Evolutionary conservation across 2,329 filamentous ascomycete species (phyloP).

Genomic region (Capronia americana): DNA sequence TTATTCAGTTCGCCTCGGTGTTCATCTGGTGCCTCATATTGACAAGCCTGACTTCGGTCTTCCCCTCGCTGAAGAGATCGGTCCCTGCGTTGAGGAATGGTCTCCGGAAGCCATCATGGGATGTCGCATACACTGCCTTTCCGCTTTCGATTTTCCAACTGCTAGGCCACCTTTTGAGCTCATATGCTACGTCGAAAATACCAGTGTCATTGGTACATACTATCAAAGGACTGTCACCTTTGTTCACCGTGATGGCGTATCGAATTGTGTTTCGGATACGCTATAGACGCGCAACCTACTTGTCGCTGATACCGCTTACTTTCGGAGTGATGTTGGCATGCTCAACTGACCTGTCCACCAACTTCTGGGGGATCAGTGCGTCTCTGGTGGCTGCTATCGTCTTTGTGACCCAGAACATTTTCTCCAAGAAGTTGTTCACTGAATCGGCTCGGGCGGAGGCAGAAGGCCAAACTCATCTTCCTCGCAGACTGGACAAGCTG

Average conservation of each 20-base stretch:
- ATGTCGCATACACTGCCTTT: slow-evolving; percentile 85
- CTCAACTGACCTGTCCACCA: slow-evolving; percentile 86
- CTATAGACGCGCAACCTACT: slow-evolving; percentile 85
- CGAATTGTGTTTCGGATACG: slow-evolving; percentile 85
- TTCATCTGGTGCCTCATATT: slow-evolving; percentile 83
- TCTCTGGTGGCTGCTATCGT: slow-evolving; percentile 89
- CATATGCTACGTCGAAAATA: slow-evolving; percentile 91
- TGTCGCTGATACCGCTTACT: slow-evolving; percentile 88
- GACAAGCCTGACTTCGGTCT: slow-evolving; percentile 74
- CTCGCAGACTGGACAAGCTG: slow-evolving; percentile 90
- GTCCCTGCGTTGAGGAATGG: slow-evolving; percentile 83
- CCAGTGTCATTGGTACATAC: slow-evolving; percentile 97
- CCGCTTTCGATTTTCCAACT: slow-evolving; percentile 93
- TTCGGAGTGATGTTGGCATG: slow-evolving; percentile 95
- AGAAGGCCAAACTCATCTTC: slow-evolving; percentile 67
- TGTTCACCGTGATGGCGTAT: slow-evolving; percentile 95
- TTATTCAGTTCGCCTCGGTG: slow-evolving; percentile 93
- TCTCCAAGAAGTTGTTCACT: slow-evolving; percentile 97
- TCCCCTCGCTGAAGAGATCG: slow-evolving; percentile 71
- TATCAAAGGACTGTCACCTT: slow-evolving; percentile 93
- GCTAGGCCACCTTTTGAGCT: slow-evolving; percentile 89
- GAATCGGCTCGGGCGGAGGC: slow-evolving; percentile 85
- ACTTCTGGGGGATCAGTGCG: slow-evolving; percentile 87
- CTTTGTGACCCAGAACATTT: slow-evolving; percentile 98
- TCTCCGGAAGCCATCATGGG: slow-evolving; percentile 78